phyloP scores from a whole-genome alignment of 257 asterid genomes.

The Rhazya stricta region DNA sequence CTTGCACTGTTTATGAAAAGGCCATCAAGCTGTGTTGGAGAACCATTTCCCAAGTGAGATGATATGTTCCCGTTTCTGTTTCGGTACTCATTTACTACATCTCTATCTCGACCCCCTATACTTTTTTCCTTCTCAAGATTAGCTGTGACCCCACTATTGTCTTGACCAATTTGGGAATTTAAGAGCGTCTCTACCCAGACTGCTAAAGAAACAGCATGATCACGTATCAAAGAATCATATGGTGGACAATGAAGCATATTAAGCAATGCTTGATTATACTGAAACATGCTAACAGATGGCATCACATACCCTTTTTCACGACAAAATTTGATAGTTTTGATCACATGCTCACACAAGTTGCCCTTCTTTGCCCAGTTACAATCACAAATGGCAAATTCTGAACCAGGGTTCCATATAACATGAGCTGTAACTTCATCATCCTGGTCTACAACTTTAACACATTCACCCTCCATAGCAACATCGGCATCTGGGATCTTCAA shows the following conservation, averaged over 20 bases:
- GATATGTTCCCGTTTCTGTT: conserved; percentile 14
- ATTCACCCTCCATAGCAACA: conserved; percentile 52
- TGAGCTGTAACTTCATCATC: conserved; percentile 38
- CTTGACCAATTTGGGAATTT: conserved; percentile 41
- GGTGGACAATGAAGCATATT: conserved; percentile 56
- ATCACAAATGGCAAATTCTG: conserved; percentile 82
- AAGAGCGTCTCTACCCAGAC: conserved; percentile 67
- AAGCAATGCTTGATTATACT: conserved; percentile 66
- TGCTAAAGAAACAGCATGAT: conserved; percentile 72
- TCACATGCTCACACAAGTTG: conserved; percentile 76
- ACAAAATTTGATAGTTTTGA: conserved; percentile 54
- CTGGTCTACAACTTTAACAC: conserved; percentile 50
- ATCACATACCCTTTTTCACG: conserved; percentile 45
- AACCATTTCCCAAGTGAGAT: conserved; percentile 19
- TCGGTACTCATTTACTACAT: conserved; percentile 12
- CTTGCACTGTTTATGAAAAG: conserved; percentile 17
- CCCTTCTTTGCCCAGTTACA: conserved; percentile 79
- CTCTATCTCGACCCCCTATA: conserved; percentile 20
- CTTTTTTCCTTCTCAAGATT: conserved; percentile 24
- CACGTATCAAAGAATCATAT: conserved; percentile 72
- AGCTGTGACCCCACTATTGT: conserved; percentile 20
- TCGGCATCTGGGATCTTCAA: conserved; percentile 59
- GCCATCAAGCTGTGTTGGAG: conserved; percentile 24
- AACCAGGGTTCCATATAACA: conserved; percentile 60
- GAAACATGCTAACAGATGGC: conserved; percentile 66